These are phyloP conservation scores for Xenosphaeropsis pyriputrescens DNA, from an alignment of 2,329 filamentous ascomycete genomes.

Conservation along the genomic window DNA sequence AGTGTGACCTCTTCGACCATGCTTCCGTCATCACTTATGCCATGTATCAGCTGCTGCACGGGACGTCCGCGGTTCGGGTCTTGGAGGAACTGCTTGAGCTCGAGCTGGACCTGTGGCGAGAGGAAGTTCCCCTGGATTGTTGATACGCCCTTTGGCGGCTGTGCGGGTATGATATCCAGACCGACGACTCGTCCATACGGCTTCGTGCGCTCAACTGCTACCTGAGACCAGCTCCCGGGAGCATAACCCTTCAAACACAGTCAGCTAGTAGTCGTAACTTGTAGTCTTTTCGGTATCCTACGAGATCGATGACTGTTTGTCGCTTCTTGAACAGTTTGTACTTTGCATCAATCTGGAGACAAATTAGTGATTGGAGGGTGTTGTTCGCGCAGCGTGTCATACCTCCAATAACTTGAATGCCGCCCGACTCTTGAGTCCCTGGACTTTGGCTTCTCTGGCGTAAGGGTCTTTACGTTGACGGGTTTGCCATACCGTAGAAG, in stretches of 20 bases:
- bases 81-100: constrained; percentile 63
- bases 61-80: constrained; percentile 44
- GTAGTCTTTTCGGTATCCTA: constrained; percentile 24
- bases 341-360: constrained; percentile 59
- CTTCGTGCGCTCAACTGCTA: constrained; percentile 64
- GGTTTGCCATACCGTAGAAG: constrained; percentile 68
- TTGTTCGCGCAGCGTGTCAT: constrained; percentile 1
- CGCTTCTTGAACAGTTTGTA: constrained; percentile 66
- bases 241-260: constrained; percentile 49
- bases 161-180: constrained; percentile 85
- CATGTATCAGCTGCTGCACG: constrained; percentile 12
- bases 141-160: constrained; percentile 82
- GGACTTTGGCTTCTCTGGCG: constrained; percentile 60
- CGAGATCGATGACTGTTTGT: constrained; percentile 82
- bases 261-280: background rate
- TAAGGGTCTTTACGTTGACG: constrained; percentile 64
- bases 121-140: constrained; percentile 94
- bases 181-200: constrained; percentile 73
- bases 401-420: constrained; percentile 90
- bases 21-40: constrained; percentile 7
- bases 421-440: constrained; percentile 75
- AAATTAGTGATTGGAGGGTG: background rate
- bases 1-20: constrained; percentile 3
- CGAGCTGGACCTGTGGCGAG: constrained; percentile 53
- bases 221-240: constrained; percentile 62